A percentile compares a stretch with the other conserved stretches of the same genome.
phyloP scores from a whole-genome alignment of 176 grass and related monocot species.

The Carex parvula region DNA sequence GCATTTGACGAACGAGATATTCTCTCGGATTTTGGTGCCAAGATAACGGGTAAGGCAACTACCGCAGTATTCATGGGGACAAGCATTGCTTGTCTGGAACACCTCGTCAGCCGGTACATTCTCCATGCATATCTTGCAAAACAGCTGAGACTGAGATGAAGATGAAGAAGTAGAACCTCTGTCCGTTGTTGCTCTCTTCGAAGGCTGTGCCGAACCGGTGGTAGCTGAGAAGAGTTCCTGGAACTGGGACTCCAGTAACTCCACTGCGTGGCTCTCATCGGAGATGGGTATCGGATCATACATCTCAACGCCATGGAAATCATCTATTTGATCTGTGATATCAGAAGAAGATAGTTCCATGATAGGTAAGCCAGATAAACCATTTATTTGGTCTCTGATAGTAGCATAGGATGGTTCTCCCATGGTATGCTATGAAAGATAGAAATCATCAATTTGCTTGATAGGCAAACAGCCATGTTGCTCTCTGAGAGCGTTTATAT shows the following conservation, averaged over 20 bases:
- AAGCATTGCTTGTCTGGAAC: conserved; percentile 24
- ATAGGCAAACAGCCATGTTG: neutral
- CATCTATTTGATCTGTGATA: conserved; percentile 36
- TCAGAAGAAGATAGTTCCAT: no score
- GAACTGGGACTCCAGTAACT: conserved; percentile 34
- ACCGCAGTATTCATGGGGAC: conserved; percentile 55
- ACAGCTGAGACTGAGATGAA: neutral
- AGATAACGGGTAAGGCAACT: conserved; percentile 42
- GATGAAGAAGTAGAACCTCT: neutral
- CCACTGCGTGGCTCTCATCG: conserved; percentile 53
- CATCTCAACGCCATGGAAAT: conserved; percentile 26
- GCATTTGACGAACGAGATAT: conserved; percentile 29
- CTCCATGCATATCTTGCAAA: conserved; percentile 77
- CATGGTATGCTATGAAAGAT: conserved; percentile 1
- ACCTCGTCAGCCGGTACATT: conserved; percentile 1
- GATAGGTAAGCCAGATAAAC: no score
- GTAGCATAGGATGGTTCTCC: neutral
- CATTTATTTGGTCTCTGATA: no score
- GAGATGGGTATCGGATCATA: conserved; percentile 55
- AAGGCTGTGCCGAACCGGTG: neutral
- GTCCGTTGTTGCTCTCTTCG: neutral
- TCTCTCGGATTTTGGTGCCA: conserved; percentile 40
- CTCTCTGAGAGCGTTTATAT: neutral
- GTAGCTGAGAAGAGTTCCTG: conserved; percentile 44
- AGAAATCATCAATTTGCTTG: no score